These are phyloP conservation scores for Populus simonii DNA, from an alignment of 345 rosid genomes.

Conservation along the genomic window DNA sequence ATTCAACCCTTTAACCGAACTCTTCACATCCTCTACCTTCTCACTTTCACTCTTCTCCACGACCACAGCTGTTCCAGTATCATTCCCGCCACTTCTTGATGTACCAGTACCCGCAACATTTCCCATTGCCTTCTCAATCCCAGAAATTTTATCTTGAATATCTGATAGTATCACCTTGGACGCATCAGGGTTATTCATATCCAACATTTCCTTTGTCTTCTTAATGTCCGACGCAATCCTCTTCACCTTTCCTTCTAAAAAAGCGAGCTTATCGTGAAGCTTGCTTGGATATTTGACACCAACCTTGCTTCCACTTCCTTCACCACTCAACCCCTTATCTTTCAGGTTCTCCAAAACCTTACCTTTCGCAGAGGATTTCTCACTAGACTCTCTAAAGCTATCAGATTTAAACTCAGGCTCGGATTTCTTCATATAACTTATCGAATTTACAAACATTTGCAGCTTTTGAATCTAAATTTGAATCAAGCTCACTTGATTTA, in stretches of 20 bases:
- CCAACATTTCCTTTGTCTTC: constrained; percentile 91
- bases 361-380: constrained; percentile 28
- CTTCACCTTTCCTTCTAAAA: constrained; percentile 92
- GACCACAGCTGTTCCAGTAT: constrained; percentile 18
- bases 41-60: constrained; percentile 28
- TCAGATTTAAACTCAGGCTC: constrained; percentile 27
- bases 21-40: constrained; percentile 30
- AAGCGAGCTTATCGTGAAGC: constrained; percentile 93
- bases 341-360: constrained; percentile 41
- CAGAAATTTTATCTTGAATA: constrained; percentile 84
- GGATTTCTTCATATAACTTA: constrained; percentile 26
- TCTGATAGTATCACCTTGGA: constrained; percentile 66
- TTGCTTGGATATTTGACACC: constrained; percentile 53
- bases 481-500: constrained; percentile 21
- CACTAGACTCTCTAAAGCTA: constrained; percentile 12
- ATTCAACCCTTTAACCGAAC: constrained; percentile 54
- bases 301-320: constrained; percentile 17
- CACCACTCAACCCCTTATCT: constrained; percentile 36
- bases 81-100: constrained; percentile 23
- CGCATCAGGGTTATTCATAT: constrained; percentile 74
- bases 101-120: constrained; percentile 43
- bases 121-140: constrained; percentile 76
- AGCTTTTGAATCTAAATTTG: constrained; percentile 22
- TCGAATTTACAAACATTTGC: constrained; percentile 10
- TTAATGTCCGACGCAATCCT: constrained; percentile 87